A percentile compares a stretch with the other conserved stretches of the same genome.
These are phyloP conservation scores for Irpex sp. DNA, from an alignment of 1,284 basidiomycete species.

Conservation along the genomic window DNA sequence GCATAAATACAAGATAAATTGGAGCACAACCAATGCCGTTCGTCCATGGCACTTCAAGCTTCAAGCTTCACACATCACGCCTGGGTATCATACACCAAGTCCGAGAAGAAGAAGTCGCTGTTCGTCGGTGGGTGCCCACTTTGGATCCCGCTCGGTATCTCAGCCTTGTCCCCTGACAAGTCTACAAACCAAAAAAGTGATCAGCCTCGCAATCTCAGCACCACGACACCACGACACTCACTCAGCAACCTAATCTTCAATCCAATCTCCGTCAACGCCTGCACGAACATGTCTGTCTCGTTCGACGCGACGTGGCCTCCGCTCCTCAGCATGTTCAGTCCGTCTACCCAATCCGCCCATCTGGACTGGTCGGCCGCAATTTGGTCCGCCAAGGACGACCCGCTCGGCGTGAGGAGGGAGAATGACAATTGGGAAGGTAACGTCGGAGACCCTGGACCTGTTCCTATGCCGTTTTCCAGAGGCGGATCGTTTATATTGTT, in stretches of 20 bases:
- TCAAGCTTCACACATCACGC: constrained; percentile 7
- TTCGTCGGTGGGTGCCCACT: constrained; percentile 73
- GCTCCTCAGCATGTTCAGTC: constrained; percentile 84
- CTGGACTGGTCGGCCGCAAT: constrained; percentile 82
- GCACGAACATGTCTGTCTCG: constrained; percentile 83
- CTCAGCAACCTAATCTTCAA: constrained; percentile 90
- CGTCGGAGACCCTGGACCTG: constrained; percentile 39
- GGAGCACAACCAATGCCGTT: not conserved
- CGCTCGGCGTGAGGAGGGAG: constrained; percentile 70
- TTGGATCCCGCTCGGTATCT: constrained; percentile 76
- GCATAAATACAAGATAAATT: not conserved
- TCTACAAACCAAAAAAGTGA: constrained; percentile 41
- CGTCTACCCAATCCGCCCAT: constrained; percentile 97
- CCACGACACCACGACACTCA: constrained; percentile 33
- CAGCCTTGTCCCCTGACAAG: constrained; percentile 88
- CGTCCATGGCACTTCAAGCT: not conserved
- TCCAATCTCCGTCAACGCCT: constrained; percentile 88
- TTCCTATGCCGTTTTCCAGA: constrained; percentile 42
- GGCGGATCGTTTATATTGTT: constrained; percentile 37
- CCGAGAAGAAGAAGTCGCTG: constrained; percentile 87
- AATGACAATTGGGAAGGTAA: constrained; percentile 74
- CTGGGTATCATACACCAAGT: constrained; percentile 36
- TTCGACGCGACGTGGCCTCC: constrained; percentile 79
- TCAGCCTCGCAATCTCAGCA: not conserved
- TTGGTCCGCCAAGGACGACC: constrained; percentile 79